A percentile compares a stretch with the other conserved stretches of the same genome.
These are phyloP conservation scores for Cryptosporidium canis DNA, from an alignment of 169 alveolate genomes.

Conservation along the genomic window DNA sequence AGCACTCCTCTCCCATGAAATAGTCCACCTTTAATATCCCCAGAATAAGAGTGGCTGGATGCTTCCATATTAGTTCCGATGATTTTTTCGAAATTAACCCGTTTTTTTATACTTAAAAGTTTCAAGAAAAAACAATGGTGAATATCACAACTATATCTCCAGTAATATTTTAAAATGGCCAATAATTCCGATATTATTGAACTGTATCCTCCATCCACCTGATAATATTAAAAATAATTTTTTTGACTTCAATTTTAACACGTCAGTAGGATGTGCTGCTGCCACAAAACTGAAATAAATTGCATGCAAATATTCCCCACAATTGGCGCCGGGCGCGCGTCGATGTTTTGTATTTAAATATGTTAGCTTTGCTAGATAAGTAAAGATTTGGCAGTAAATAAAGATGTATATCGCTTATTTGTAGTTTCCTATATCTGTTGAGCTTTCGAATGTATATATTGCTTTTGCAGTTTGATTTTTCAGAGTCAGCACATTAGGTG, in stretches of 20 bases:
- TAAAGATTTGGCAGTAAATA: background rate
- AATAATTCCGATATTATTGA: background rate
- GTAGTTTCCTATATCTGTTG: too few species aligned
- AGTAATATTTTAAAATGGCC: background rate
- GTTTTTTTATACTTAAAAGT: background rate
- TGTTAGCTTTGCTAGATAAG: background rate
- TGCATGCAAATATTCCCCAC: constrained; percentile 72
- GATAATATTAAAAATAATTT: background rate
- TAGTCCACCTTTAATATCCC: constrained; percentile 91
- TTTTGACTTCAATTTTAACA: constrained; percentile 34
- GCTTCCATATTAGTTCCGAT: constrained; percentile 43
- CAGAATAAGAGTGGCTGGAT: constrained; percentile 86
- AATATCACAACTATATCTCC: background rate
- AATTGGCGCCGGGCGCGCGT: constrained; percentile 43
- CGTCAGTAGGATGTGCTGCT: constrained; percentile 73
- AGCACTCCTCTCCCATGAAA: constrained; percentile 91
- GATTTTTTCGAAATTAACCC: background rate
- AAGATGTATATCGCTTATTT: background rate
- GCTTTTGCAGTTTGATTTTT: too few species aligned
- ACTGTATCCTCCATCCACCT: background rate
- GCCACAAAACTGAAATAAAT: constrained; percentile 67
- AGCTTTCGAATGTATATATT: too few species aligned
- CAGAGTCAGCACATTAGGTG: too few species aligned
- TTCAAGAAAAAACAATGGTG: background rate
- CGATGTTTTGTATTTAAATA: too few species aligned